These are phyloP conservation scores for Wickerhamiella parazyma DNA, from an alignment of 805 yeast genomes.

Conservation along the genomic window DNA sequence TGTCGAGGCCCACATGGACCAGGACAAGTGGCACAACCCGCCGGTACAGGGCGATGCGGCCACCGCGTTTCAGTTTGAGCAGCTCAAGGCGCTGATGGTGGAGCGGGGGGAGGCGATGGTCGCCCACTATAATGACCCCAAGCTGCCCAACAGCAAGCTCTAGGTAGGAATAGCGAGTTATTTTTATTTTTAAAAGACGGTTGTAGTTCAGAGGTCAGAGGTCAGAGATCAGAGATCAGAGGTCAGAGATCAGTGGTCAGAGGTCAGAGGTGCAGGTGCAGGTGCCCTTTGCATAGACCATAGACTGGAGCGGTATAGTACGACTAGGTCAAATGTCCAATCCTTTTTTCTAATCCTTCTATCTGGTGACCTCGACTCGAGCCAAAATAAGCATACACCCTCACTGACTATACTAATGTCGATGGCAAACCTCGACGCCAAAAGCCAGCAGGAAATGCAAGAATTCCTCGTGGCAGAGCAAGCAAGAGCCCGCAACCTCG, in stretches of 20 bases:
- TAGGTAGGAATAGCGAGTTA: too few relatives aligned
- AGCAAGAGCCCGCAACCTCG: slow-evolving; percentile 67
- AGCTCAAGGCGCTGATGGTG: neutral
- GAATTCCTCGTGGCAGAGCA: slow-evolving; percentile 69
- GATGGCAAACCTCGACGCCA: slow-evolving; percentile 38
- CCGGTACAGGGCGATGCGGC: neutral
- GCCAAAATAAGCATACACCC: neutral
- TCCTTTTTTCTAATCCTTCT: too few relatives aligned
- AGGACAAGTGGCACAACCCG: neutral
- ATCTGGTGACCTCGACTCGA: too few relatives aligned
- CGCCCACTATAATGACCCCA: neutral
- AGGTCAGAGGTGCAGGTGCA: too few relatives aligned
- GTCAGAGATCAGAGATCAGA: too few relatives aligned
- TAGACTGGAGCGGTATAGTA: too few relatives aligned
- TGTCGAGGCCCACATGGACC: neutral
- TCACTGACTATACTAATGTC: too few relatives aligned
- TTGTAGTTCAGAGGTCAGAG: too few relatives aligned
- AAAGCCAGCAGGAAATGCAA: slow-evolving; percentile 58
- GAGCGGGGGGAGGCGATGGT: neutral
- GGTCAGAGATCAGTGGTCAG: too few relatives aligned
- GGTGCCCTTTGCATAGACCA: too few relatives aligned
- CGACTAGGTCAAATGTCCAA: too few relatives aligned
- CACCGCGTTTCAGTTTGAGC: slow-evolving; percentile 1
- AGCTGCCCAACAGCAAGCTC: neutral
- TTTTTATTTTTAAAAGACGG: too few relatives aligned